Conservation (phyloP, 495 filamentous ascomycete species). For the Aspergillus biplanus region DNA sequence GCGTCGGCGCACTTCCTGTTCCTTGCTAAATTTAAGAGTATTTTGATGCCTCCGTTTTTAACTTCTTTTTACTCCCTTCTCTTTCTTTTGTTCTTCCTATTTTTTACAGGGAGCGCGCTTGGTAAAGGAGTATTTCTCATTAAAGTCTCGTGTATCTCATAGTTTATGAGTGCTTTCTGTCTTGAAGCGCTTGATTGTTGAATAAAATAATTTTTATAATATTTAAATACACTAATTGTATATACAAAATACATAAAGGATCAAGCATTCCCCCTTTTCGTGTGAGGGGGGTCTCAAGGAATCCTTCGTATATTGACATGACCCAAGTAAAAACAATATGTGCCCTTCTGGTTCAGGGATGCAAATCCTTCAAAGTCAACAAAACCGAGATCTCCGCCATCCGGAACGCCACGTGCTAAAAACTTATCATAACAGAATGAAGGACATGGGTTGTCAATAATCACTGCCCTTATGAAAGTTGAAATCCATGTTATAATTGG, state of each 20-base stretch:
- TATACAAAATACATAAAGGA: neutral
- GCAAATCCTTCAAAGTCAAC: conserved; percentile 6
- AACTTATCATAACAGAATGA: neutral
- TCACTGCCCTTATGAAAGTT: neutral
- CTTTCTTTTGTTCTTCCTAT: neutral
- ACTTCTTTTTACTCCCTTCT: neutral
- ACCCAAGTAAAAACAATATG: neutral
- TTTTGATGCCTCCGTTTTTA: no score
- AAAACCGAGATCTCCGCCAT: conserved; percentile 1
- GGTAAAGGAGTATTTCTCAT: no score
- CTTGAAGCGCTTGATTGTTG: no score
- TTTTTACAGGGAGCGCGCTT: no score
- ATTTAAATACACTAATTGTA: neutral
- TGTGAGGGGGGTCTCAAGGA: no score
- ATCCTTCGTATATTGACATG: neutral
- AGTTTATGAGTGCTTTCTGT: no score
- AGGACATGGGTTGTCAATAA: neutral
- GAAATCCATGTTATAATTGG: conserved; percentile 56
- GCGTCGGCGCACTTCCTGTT: conserved; percentile 31
- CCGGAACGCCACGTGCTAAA: neutral
- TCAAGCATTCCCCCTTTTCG: neutral
- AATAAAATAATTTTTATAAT: no score
- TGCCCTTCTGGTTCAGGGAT: neutral
- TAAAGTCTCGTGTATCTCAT: no score
- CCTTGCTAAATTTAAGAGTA: conserved; percentile 16